phyloP scores from a whole-genome alignment of 2,329 filamentous ascomycete genomes.

The Cadophora gregata region DNA sequence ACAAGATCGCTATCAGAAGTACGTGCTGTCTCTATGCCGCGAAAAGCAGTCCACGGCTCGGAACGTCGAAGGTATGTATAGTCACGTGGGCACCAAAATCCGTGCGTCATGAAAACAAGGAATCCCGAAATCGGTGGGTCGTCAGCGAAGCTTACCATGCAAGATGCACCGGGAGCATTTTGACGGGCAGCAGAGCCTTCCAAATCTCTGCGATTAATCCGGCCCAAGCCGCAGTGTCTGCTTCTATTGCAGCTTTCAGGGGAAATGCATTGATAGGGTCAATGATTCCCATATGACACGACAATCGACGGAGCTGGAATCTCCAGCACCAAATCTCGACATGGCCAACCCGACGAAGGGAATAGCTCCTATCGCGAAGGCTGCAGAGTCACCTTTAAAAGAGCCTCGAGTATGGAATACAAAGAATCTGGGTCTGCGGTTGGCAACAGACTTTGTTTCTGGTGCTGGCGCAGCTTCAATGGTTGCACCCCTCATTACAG shows the following conservation, averaged over 20 bases:
- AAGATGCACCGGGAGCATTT: constrained; percentile 21
- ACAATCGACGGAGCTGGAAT: constrained; percentile 29
- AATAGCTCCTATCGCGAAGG: constrained; percentile 26
- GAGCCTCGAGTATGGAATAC: constrained; percentile 70
- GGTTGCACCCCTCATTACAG: constrained; percentile 83
- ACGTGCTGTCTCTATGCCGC: no score
- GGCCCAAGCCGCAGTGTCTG: not conserved
- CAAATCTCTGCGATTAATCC: constrained; percentile 14
- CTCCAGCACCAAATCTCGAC: constrained; percentile 26
- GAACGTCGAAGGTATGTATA: no score
- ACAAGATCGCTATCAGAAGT: no score
- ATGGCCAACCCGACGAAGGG: constrained; percentile 19
- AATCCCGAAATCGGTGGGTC: constrained; percentile 28
- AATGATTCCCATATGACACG: constrained; percentile 33
- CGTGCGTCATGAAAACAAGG: constrained; percentile 9
- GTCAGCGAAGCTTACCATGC: constrained; percentile 13
- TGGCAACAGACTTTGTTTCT: constrained; percentile 71
- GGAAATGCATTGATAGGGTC: constrained; percentile 11
- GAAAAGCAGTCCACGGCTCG: no score
- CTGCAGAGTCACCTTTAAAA: constrained; percentile 27
- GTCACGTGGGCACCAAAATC: constrained; percentile 9
- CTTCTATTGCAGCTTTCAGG: not conserved
- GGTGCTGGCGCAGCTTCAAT: constrained; percentile 75
- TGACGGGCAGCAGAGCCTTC: constrained; percentile 25
- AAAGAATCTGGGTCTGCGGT: constrained; percentile 68